Conservation (phyloP, 1,139 yeast species). For the Hemisphaericaspora xylofermentans region DNA sequence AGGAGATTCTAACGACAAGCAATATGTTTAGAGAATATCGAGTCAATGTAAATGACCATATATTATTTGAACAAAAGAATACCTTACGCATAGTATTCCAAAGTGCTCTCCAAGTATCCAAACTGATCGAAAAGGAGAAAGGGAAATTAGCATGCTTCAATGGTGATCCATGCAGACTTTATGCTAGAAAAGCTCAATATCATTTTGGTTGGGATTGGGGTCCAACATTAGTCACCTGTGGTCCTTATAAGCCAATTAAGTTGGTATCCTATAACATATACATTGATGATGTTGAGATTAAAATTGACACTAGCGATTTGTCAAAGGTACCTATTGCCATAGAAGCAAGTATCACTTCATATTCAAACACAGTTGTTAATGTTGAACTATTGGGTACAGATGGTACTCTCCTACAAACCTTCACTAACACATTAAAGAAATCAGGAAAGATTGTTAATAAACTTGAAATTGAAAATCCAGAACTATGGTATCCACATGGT, state of each 20-base stretch:
- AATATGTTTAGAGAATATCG: slow-evolving; percentile 38
- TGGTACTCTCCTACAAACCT: slow-evolving; percentile 3
- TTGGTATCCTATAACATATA: slow-evolving; percentile 24
- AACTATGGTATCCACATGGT: slow-evolving; percentile 44
- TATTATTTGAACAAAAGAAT: slow-evolving; percentile 15
- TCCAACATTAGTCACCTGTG: slow-evolving; percentile 46
- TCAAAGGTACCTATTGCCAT: slow-evolving; percentile 13
- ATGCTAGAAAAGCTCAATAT: slow-evolving; percentile 52
- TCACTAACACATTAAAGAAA: neutral
- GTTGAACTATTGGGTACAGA: slow-evolving; percentile 10
- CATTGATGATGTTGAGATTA: slow-evolving; percentile 22
- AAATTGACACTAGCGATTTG: slow-evolving; percentile 18
- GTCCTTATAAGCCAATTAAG: slow-evolving; percentile 43
- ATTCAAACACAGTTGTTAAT: neutral
- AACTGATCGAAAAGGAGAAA: slow-evolving; percentile 20
- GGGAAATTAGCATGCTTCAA: slow-evolving; percentile 29
- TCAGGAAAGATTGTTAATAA: slow-evolving; percentile 3
- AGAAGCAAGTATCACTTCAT: neutral
- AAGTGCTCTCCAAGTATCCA: slow-evolving; percentile 22
- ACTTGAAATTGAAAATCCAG: slow-evolving; percentile 19
- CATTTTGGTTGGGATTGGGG: slow-evolving; percentile 66
- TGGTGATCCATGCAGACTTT: slow-evolving; percentile 42
- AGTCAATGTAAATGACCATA: slow-evolving; percentile 14
- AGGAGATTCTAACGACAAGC: slow-evolving; percentile 27
- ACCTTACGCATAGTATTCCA: slow-evolving; percentile 21